phyloP scores from a whole-genome alignment of 805 yeast genomes.

The Kodamaea laetipori region DNA sequence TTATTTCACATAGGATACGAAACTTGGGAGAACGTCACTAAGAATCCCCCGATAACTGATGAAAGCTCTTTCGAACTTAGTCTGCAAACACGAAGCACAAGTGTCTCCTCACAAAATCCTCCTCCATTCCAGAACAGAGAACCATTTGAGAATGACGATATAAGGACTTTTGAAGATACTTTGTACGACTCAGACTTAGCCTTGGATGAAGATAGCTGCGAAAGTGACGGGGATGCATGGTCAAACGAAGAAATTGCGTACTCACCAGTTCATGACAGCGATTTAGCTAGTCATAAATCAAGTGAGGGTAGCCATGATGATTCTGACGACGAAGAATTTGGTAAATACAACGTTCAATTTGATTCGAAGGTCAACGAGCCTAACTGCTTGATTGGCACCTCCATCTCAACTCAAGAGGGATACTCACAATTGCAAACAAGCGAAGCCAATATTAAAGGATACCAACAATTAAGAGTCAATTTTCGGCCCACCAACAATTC shows the following conservation, averaged over 20 bases:
- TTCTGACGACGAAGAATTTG: too few relatives aligned
- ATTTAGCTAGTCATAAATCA: not conserved
- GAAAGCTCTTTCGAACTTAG: too few relatives aligned
- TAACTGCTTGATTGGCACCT: too few relatives aligned
- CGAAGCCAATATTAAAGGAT: not conserved
- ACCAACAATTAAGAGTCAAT: not conserved
- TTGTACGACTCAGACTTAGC: slow-evolving; percentile 1
- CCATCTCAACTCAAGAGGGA: too few relatives aligned
- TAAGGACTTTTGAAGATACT: not conserved
- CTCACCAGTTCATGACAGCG: slow-evolving; percentile 1
- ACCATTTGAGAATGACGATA: not conserved
- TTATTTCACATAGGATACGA: too few relatives aligned
- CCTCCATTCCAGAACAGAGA: not conserved
- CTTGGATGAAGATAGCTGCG: not conserved
- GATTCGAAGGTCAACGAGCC: too few relatives aligned
- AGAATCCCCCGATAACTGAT: too few relatives aligned
- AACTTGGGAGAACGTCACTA: too few relatives aligned
- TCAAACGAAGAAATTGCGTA: slow-evolving; percentile 1
- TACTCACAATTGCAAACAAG: not conserved
- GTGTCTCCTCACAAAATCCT: too few relatives aligned
- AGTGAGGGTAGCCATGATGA: not conserved
- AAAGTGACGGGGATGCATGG: not conserved
- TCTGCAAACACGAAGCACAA: too few relatives aligned
- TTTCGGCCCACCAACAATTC: not conserved
- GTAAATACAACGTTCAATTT: too few relatives aligned